Evolutionary conservation across 495 filamentous ascomycete genomes (phyloP), one percentile per base, ranked within the genome.

Genomic region (Aspergillus kassunensis): DNA sequence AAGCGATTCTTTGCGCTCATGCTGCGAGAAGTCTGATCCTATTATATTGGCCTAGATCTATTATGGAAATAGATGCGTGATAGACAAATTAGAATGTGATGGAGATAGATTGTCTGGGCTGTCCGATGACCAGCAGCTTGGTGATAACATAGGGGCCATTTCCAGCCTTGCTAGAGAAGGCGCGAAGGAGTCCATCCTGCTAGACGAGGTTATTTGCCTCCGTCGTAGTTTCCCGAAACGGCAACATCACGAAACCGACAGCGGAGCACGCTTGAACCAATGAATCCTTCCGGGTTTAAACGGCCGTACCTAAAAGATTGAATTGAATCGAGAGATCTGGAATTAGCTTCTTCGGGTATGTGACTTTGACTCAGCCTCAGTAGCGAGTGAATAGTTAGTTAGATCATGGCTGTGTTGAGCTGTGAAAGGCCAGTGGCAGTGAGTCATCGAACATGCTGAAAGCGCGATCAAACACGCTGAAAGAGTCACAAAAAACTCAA

Each of bases 1-100:
- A 86, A 73, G 30, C 70, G 67, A 41, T 69, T 66, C 34, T 68
- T 71, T 49, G 75, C 64, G 49, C 50, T 61, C 58, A 62, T 54
- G 53, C 49, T 44, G 50, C 36, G 23, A 62, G 47, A 37, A 59
- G 56, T 62, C 55, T 52, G 61, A 66, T 71, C 55, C 37, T 41
- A 40, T 23, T 31, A 24, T 36, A 42, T 19, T 63, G 54, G 27
- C 24, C 43, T 65, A 63, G 24, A 31, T 54, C 54, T 62, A 58
- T 45, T 59, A 20, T 43, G 47, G 54, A 53, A 53, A 41, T 46
- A 45, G 33, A 35, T 42, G 46, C 49, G 39, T 49, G 59, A 59
- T 60, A 54, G 45, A 29, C 16, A 44, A 29, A 23, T 15, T 53
- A 43, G 24, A 30, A 30, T 42, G 47, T 8, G 39, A 44, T 49